Percentiles rank a stretch among this genome's conserved stretches.
Conservation (phyloP, 2,329 filamentous ascomycete genomes). For the Orbilia brochopaga region DNA sequence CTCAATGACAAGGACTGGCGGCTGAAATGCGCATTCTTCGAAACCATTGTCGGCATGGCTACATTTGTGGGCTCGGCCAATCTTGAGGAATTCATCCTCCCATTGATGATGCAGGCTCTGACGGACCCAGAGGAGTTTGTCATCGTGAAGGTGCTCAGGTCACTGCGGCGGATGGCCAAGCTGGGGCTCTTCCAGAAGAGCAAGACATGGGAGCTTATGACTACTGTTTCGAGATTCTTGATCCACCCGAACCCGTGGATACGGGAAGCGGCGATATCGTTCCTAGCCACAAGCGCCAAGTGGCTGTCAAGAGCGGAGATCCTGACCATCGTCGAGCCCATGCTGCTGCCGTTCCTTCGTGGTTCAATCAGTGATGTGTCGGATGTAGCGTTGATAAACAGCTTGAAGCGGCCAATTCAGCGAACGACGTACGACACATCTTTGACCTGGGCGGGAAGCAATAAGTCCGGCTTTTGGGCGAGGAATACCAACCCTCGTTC, state of each 20-base stretch:
- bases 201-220: constrained; percentile 85
- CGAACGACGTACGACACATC: constrained; percentile 83
- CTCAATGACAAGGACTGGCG: constrained; percentile 96
- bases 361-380: constrained; percentile 64
- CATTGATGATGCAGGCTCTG: constrained; percentile 92
- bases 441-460: constrained; percentile 80
- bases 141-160: constrained; percentile 85
- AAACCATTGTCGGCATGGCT: constrained; percentile 90
- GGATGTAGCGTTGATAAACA: constrained; percentile 59
- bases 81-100: constrained; percentile 92
- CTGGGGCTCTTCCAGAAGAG: constrained; percentile 84
- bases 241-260: constrained; percentile 97
- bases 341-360: constrained; percentile 82
- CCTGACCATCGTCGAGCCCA: constrained; percentile 79
- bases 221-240: constrained; percentile 81
- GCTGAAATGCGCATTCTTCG: constrained; percentile 94
- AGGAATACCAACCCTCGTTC: constrained; percentile 25
- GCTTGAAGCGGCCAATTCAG: constrained; percentile 79
- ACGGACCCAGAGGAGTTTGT: constrained; percentile 94
- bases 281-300: constrained; percentile 76
- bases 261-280: constrained; percentile 83
- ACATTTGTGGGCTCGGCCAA: constrained; percentile 86
- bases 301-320: constrained; percentile 80
- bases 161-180: constrained; percentile 83
- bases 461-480: constrained; percentile 85